Conservation (phyloP, 805 yeast genomes). For the Metschnikowia gruessii region DNA sequence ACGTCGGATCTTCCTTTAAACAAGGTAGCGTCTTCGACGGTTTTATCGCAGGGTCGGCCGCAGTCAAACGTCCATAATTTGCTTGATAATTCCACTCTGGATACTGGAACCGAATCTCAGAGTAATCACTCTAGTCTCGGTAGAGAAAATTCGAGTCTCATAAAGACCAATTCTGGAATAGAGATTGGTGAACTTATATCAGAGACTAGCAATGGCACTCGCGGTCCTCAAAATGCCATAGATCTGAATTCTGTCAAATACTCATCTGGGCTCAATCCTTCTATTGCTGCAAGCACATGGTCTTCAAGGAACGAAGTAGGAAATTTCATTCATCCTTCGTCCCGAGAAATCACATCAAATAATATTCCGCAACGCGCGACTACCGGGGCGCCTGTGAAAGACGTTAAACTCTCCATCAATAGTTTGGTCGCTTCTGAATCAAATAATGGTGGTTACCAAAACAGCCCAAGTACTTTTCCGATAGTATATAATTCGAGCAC, state of each 20-base stretch:
- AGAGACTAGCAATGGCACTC: neutral
- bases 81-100: conserved; percentile 1
- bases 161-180: neutral
- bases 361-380: neutral
- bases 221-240: neutral
- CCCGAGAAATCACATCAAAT: neutral
- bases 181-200: neutral
- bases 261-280: neutral
- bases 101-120: neutral
- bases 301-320: neutral
- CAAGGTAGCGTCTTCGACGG: neutral
- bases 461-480: neutral
- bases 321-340: neutral
- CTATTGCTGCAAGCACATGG: neutral
- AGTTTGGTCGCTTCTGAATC: conserved; percentile 3
- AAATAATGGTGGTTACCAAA: neutral
- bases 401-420: conserved; percentile 3
- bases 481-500: neutral
- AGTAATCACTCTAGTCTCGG: neutral
- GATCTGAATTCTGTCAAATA: neutral
- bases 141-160: neutral
- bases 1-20: neutral
- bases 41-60: neutral
- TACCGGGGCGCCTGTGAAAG: neutral
- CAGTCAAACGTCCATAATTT: conserved; percentile 5